Evolutionary conservation across 2,329 filamentous ascomycete species (phyloP), one percentile per base, ranked within the genome.

Genomic region (Alternaria sp.): DNA sequence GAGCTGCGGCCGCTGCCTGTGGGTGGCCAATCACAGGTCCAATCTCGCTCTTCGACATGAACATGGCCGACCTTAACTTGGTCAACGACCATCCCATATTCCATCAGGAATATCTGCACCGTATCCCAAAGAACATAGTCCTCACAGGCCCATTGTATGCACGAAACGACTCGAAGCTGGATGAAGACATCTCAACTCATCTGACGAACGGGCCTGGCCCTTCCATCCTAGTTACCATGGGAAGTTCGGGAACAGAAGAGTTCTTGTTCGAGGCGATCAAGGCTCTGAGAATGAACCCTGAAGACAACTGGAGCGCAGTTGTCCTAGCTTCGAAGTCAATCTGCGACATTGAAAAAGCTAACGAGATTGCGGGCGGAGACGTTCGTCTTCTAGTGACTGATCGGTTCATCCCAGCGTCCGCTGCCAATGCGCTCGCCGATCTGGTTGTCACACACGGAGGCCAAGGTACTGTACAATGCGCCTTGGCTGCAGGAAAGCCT

Each of bases 11-110:
- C 2, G 69, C 68, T 3, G 67, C 62, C 14, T 63, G 58, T 36
- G 72, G 72, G 4, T 74, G 71, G 72, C 70, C 68, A 9, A 56
- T 65, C 55, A 64, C 61, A 24, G 72, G 72, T 0, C 72, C 72
- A 1, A 73, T 74, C 31, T 72, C 69, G 1, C 65, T 74, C 11
- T 74, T 74, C 60, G 72, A 74, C 29, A 74, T 74, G 70, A 73
- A 73, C 46, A 73, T 73, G 71, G 72, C 72, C 2, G 71, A 74
- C 41, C 72, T 74, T 23, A 74, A 74, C 45, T 51, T 74, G 24
- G 72, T 74, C 37, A 74, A 74, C 52, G 72, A 74, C 34, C 71
- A 73, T 56, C 72, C 72, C 17, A 52, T 70, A 13, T 74, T 74
- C 56, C 72, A 74, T 36, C 60, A 66, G 23, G 72, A 73, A 49